phyloP scores from a whole-genome alignment of 2,329 filamentous ascomycete species.

The Pseudocercospora macadamiae region DNA sequence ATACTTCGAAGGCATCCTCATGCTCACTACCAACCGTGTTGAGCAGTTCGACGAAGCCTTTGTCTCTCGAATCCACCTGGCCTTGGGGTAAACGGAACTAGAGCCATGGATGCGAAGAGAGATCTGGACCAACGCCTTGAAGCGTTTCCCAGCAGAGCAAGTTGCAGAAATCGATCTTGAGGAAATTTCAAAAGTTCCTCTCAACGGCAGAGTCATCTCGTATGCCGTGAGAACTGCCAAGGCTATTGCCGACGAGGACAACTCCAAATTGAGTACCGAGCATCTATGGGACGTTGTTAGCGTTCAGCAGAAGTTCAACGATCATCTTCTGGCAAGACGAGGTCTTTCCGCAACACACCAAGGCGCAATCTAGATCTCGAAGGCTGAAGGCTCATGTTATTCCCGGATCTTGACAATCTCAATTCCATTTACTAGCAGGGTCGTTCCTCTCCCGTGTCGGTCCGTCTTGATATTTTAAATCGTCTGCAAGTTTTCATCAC shows the following conservation, averaged over 20 bases:
- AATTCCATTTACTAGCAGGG: no score
- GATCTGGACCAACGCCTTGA: conserved; percentile 63
- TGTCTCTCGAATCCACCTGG: conserved; percentile 81
- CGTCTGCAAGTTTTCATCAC: no score
- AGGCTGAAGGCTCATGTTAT: no score
- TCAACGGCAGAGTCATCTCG: conserved; percentile 79
- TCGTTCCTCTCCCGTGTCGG: no score
- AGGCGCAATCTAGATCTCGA: no score
- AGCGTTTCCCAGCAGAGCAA: conserved; percentile 3
- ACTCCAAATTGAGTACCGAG: not conserved
- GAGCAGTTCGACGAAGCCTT: conserved; percentile 86
- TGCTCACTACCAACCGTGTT: conserved; percentile 83
- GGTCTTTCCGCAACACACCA: no score
- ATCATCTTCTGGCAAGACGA: no score
- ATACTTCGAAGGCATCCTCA: conserved; percentile 72
- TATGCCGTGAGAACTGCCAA: conserved; percentile 83
- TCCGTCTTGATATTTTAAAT: no score
- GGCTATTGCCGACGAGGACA: conserved; percentile 61
- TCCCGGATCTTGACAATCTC: no score
- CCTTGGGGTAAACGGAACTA: conserved; percentile 74
- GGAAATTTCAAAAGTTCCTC: conserved; percentile 64
- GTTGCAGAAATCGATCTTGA: not conserved
- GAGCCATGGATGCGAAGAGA: conserved; percentile 67
- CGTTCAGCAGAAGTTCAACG: conserved; percentile 13
- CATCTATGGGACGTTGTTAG: conserved; percentile 13